These are phyloP conservation scores for Saccharata proteae DNA, from an alignment of 2,329 filamentous ascomycete species.

Conservation along the genomic window DNA sequence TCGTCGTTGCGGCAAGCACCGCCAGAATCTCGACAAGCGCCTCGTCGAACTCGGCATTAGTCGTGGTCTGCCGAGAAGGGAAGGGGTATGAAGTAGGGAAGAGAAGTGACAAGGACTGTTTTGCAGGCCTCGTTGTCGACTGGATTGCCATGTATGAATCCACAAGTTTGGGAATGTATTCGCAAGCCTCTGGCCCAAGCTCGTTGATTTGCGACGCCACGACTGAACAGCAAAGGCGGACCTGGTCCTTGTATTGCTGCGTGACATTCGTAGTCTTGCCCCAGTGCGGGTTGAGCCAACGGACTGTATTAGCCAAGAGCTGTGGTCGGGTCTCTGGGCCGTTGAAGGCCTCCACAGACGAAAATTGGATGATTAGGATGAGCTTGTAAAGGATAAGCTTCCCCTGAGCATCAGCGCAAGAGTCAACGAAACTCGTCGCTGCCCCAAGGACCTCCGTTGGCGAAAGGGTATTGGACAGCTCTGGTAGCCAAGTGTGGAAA, in stretches of 20 bases:
- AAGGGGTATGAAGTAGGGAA: constrained; percentile 91
- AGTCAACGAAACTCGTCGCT: constrained; percentile 86
- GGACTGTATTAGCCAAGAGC: constrained; percentile 67
- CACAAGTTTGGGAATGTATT: constrained; percentile 82
- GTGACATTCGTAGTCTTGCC: constrained; percentile 60
- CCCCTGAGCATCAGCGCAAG: constrained; percentile 75
- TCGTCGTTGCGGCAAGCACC: constrained; percentile 70
- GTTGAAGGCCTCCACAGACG: constrained; percentile 67
- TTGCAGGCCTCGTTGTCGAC: constrained; percentile 46
- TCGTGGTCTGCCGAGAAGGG: constrained; percentile 55
- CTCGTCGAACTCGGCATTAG: constrained; percentile 62
- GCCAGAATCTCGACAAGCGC: constrained; percentile 79
- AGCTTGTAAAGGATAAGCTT: constrained; percentile 89
- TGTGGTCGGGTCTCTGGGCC: constrained; percentile 62
- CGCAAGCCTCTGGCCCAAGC: constrained; percentile 68
- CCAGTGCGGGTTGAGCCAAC: constrained; percentile 93
- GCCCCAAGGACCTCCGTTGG: constrained; percentile 82
- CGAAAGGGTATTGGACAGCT: constrained; percentile 63
- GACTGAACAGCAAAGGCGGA: constrained; percentile 85
- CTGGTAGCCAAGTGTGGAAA: constrained; percentile 94
- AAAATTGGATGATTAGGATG: constrained; percentile 84
- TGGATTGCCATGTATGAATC: constrained; percentile 77
- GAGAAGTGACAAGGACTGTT: constrained; percentile 62
- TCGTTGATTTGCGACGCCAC: constrained; percentile 73
- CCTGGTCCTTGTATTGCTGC: constrained; percentile 84